phyloP scores from a whole-genome alignment of 306 rosid species.

The Castanea mollissima region DNA sequence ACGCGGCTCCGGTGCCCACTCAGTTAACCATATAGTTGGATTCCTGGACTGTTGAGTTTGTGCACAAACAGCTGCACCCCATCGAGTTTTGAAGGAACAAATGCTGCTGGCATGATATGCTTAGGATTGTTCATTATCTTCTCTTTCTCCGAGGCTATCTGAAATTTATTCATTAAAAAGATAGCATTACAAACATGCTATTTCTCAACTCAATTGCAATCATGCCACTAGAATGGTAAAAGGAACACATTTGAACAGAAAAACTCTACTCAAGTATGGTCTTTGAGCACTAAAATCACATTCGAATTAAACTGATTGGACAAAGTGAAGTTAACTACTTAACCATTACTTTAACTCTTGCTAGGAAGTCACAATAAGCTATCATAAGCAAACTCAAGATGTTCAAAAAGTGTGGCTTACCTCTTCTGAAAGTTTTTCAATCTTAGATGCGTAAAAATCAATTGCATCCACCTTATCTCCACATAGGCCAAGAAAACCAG shows the following conservation, averaged over 20 bases:
- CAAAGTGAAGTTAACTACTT: no score
- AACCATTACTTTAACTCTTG: not conserved
- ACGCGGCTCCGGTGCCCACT: conserved; percentile 98
- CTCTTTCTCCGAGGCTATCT: conserved; percentile 71
- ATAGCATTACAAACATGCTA: conserved; percentile 9
- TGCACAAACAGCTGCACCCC: conserved; percentile 98
- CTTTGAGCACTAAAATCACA: not conserved
- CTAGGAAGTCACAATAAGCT: not conserved
- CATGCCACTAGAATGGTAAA: not conserved
- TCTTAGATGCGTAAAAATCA: conserved; percentile 56
- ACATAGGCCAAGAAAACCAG: conserved; percentile 87
- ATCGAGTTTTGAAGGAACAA: conserved; percentile 90
- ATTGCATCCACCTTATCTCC: conserved; percentile 77
- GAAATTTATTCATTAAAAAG: conserved; percentile 19
- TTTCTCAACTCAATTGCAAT: conserved; percentile 7
- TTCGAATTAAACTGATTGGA: not conserved
- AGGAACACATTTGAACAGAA: conserved; percentile 12
- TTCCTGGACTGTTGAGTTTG: conserved; percentile 91
- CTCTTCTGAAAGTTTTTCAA: conserved; percentile 54
- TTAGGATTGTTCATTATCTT: conserved; percentile 52
- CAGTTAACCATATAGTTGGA: conserved; percentile 90
- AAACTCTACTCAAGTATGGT: not conserved
- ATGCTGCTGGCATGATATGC: conserved; percentile 79
- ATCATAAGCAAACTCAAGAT: not conserved
- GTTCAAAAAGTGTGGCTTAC: conserved; percentile 40